These are phyloP conservation scores for Claviceps sp. DNA, from an alignment of 2,329 filamentous ascomycete genomes.

Conservation along the genomic window DNA sequence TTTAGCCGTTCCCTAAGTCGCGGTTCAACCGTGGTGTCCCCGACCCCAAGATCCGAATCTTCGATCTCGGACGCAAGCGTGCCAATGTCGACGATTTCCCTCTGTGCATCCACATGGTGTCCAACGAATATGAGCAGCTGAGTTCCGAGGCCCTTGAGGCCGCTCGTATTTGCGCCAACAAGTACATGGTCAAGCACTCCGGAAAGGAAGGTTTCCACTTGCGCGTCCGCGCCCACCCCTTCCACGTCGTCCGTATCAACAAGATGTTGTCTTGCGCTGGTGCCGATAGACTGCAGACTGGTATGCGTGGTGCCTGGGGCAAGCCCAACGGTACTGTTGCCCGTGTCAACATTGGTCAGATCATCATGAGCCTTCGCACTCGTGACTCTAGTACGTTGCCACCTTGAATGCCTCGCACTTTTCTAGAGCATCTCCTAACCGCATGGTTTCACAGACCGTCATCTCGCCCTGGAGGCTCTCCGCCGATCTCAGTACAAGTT, in stretches of 20 bases:
- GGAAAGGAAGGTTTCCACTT: slow-evolving; percentile 66
- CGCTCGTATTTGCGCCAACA: slow-evolving; percentile 99
- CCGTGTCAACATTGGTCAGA: slow-evolving; percentile 99
- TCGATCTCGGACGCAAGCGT: slow-evolving; percentile 97
- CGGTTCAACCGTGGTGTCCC: slow-evolving; percentile 99
- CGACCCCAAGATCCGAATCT: slow-evolving; percentile 82
- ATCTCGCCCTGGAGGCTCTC: slow-evolving; percentile 92
- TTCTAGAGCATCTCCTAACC: neutral
- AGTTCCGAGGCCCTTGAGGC: slow-evolving; percentile 98
- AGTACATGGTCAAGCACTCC: slow-evolving; percentile 66
- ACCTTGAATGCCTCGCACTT: neutral
- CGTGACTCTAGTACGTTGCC: slow-evolving; percentile 67
- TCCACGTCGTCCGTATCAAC: slow-evolving; percentile 99
- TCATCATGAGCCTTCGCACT: slow-evolving; percentile 93
- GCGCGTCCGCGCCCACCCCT: slow-evolving; percentile 83
- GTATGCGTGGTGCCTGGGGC: slow-evolving; percentile 99
- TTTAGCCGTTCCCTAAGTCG: slow-evolving; percentile 93
- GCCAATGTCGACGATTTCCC: slow-evolving; percentile 99
- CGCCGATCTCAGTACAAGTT: slow-evolving; percentile 99
- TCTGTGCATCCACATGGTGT: slow-evolving; percentile 96
- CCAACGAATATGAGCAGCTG: slow-evolving; percentile 99
- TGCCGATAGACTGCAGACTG: slow-evolving; percentile 99
- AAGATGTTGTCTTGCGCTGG: slow-evolving; percentile 99
- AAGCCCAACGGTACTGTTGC: slow-evolving; percentile 98
- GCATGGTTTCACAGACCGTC: slow-evolving; percentile 49